Conservation (phyloP, 1,284 basidiomycete species). For the Phylloboletellus chloephorus region DNA sequence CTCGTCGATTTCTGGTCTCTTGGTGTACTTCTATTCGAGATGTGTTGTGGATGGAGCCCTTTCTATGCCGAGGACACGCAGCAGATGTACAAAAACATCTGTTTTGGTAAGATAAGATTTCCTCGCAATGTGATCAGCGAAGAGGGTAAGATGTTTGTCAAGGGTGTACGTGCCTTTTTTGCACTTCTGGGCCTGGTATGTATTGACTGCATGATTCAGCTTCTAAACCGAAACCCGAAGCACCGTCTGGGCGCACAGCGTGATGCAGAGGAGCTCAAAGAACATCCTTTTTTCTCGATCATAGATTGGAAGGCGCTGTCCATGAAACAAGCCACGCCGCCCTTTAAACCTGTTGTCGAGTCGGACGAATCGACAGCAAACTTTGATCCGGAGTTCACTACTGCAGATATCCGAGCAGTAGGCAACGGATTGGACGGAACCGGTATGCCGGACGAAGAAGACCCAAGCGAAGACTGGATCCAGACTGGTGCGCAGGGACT, state of each 20-base stretch:
- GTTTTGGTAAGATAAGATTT: slow-evolving; percentile 98
- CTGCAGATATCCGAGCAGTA: slow-evolving; percentile 71
- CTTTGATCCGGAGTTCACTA: slow-evolving; percentile 98
- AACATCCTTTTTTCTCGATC: slow-evolving; percentile 89
- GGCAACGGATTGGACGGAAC: slow-evolving; percentile 55
- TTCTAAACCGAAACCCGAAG: slow-evolving; percentile 96
- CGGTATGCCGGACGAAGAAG: slow-evolving; percentile 57
- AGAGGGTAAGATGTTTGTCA: slow-evolving; percentile 99
- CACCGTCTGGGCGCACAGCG: slow-evolving; percentile 90
- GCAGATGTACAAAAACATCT: slow-evolving; percentile 99
- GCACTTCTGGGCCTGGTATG: slow-evolving; percentile 8
- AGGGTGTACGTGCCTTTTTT: slow-evolving; percentile 59
- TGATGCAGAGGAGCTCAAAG: slow-evolving; percentile 92
- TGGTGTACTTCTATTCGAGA: slow-evolving; percentile 89
- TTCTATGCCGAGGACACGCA: slow-evolving; percentile 99
- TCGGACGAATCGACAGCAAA: slow-evolving; percentile 97
- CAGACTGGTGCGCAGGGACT: slow-evolving; percentile 35
- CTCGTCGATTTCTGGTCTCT: slow-evolving; percentile 99
- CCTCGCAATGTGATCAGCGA: slow-evolving; percentile 96
- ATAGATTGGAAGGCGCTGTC: slow-evolving; percentile 90
- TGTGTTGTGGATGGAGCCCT: slow-evolving; percentile 99
- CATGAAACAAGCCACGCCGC: slow-evolving; percentile 89
- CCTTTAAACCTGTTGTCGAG: slow-evolving; percentile 97
- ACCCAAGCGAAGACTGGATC: slow-evolving; percentile 68
- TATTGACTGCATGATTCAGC: slow-evolving; percentile 42